These are phyloP conservation scores for Fusarium irregulare DNA, from an alignment of 2,329 filamentous ascomycete species.

Conservation along the genomic window DNA sequence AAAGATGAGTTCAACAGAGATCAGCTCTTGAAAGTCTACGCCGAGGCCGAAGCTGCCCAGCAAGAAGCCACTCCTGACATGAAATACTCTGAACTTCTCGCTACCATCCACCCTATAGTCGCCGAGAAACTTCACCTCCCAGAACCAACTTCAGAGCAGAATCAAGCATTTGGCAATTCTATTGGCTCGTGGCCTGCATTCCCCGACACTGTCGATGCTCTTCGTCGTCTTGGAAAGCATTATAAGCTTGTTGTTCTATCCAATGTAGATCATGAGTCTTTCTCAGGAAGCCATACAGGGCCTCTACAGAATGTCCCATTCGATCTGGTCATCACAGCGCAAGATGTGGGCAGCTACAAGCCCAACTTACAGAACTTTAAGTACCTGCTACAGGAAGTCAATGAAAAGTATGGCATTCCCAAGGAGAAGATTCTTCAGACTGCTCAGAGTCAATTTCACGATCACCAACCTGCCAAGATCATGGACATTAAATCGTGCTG, in stretches of 20 bases:
- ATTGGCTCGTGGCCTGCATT: conserved; percentile 69
- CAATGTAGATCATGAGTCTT: conserved; percentile 67
- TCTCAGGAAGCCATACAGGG: conserved; percentile 56
- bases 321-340: conserved; percentile 73
- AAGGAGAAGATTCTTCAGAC: conserved; percentile 70
- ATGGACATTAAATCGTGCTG: conserved; percentile 69
- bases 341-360: conserved; percentile 79
- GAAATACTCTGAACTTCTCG: conserved; percentile 70
- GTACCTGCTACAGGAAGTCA: conserved; percentile 67
- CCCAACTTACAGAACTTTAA: conserved; percentile 74
- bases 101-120: conserved; percentile 58
- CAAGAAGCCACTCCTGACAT: conserved; percentile 66
- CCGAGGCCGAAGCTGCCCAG: conserved; percentile 61
- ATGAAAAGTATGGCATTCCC: conserved; percentile 65
- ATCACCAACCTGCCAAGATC: conserved; percentile 72
- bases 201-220: conserved; percentile 66
- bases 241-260: conserved; percentile 70
- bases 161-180: conserved; percentile 62
- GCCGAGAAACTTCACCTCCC: conserved; percentile 57
- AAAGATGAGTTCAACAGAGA: conserved; percentile 48
- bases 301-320: conserved; percentile 63
- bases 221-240: conserved; percentile 59
- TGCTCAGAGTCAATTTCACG: conserved; percentile 76
- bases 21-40: conserved; percentile 55
- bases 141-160: conserved; percentile 52